phyloP scores from a whole-genome alignment of 768 basidiomycete species.

The Xerocomellus amylosporus region DNA sequence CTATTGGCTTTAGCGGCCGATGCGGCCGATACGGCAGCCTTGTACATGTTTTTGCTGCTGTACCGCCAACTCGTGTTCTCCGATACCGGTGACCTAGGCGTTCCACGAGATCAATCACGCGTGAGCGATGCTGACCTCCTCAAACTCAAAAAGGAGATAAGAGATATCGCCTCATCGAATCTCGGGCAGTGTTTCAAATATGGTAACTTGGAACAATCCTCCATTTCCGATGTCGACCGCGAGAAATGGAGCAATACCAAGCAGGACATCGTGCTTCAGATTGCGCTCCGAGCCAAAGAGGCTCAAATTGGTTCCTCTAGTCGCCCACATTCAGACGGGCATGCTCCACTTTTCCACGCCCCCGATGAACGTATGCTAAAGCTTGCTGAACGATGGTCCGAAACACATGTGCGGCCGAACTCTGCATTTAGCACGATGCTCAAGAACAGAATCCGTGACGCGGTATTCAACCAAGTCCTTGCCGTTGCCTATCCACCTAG shows the following conservation, averaged over 20 bases:
- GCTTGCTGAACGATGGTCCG: slow-evolving; percentile 71
- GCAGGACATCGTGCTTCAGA: slow-evolving; percentile 69
- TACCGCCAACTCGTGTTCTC: slow-evolving; percentile 72
- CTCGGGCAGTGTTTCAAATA: slow-evolving; percentile 58
- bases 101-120: slow-evolving; percentile 34
- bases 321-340: slow-evolving; percentile 26
- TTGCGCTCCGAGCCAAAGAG: slow-evolving; percentile 66
- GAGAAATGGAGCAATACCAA: slow-evolving; percentile 56
- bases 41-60: slow-evolving; percentile 80
- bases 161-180: slow-evolving; percentile 57
- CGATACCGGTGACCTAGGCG: slow-evolving; percentile 33
- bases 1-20: slow-evolving; percentile 66
- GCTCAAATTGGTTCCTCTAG: slow-evolving; percentile 29
- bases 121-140: slow-evolving; percentile 53
- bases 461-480: slow-evolving; percentile 60
- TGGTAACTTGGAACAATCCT: slow-evolving; percentile 24
- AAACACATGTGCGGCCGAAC: slow-evolving; percentile 57
- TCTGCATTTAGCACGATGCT: slow-evolving; percentile 61
- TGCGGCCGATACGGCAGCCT: slow-evolving; percentile 65
- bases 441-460: slow-evolving; percentile 59
- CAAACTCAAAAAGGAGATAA: slow-evolving; percentile 70
- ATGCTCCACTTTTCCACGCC: slow-evolving; percentile 18
- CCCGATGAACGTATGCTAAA: slow-evolving; percentile 55
- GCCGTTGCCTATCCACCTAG: slow-evolving; percentile 49
- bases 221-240: slow-evolving; percentile 37